Evolutionary conservation across 495 filamentous ascomycete species (phyloP).

Genomic region (Penicillium lividum): DNA sequence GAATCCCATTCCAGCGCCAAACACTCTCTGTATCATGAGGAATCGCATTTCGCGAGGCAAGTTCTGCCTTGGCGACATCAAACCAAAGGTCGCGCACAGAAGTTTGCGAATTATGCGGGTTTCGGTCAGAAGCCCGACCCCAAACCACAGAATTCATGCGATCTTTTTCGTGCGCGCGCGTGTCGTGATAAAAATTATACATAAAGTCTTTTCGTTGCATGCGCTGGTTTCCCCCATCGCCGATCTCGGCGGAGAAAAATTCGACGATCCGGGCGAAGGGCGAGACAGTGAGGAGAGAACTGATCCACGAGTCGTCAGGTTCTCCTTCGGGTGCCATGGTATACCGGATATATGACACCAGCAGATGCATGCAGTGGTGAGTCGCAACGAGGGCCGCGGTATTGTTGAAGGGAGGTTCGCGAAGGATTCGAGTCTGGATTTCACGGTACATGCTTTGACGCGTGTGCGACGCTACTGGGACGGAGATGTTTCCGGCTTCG

Average conservation of each 20-base stretch:
- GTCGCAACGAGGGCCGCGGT: conserved; percentile 45
- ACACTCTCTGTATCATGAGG: conserved; percentile 39
- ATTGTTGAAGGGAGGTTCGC: conserved; percentile 46
- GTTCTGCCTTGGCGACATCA: conserved; percentile 37
- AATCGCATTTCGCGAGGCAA: conserved; percentile 29
- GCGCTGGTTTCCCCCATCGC: conserved; percentile 44
- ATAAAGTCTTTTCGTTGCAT: conserved; percentile 49
- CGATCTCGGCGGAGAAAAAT: conserved; percentile 50
- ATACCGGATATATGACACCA: conserved; percentile 43
- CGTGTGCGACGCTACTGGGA: conserved; percentile 35
- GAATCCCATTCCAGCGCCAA: conserved; percentile 35
- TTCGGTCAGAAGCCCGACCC: conserved; percentile 31
- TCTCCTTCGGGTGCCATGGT: conserved; percentile 37
- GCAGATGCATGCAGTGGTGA: conserved; percentile 47
- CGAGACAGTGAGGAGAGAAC: conserved; percentile 44
- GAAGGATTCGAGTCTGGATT: conserved; percentile 43
- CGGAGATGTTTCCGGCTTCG: conserved; percentile 41
- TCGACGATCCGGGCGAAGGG: conserved; percentile 45
- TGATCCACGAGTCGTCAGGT: conserved; percentile 46
- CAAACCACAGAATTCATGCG: conserved; percentile 45
- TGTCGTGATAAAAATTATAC: conserved; percentile 47
- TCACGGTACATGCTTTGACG: conserved; percentile 42
- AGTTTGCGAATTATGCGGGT: conserved; percentile 27
- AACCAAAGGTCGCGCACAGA: conserved; percentile 48
- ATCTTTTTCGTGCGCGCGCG: conserved; percentile 37